Base-by-base conservation (phyloP, 495 filamentous ascomycete species). In the Neurospora pannonica region DNA sequence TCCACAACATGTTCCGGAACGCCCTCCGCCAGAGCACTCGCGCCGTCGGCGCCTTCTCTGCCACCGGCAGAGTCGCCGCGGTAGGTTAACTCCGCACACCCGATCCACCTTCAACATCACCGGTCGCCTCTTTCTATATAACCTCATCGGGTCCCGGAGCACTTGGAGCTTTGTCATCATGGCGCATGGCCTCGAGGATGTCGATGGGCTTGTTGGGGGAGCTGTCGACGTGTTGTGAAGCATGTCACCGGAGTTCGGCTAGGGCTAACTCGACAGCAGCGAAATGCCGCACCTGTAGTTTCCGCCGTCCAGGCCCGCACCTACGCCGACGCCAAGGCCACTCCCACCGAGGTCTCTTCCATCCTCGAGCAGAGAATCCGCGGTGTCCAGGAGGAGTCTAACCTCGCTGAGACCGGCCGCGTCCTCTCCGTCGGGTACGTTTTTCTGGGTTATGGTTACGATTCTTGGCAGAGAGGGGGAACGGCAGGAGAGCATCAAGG, bases 371-470 rank as follows among this genome's bases (percentile, higher is more conserved):
- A 98, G 90, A 89, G 95, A 84, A 98, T 99, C 82, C 92, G 97
- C 83, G 97, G 96, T 89, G 93, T 97, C 78, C 89, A 95, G 84
- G 97, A 98, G 87, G 96, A 99, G 88, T 90, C 94, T 82, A 90
- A 90, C 85, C 90, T 99, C 82, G 95, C 96, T 82, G 96, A 99
- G 91, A 99, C 96, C 77, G 96, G 96, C 83, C 95, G 96, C 87
- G 96, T 99, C 83, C 90, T 99, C 80, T 98, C 96, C 78, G 95
- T 99, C 84, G 96, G 96, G 96, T 99, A 97, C 82, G 95, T 92
- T 74, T 78, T 78, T 38, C 31, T 46, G 48, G 48, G 42, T 43
- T 34, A 36, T 67, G 13, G 54, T 19, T 60, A 7, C 54, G 46
- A 48, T 42, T 71, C 79, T 80, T 79, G 78, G 79, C 75, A 34